Percentiles rank a stretch among this genome's conserved stretches.
These are phyloP conservation scores for Globisporangium apiculatum DNA, from an alignment of 352 stramenopile genomes.

Conservation along the genomic window DNA sequence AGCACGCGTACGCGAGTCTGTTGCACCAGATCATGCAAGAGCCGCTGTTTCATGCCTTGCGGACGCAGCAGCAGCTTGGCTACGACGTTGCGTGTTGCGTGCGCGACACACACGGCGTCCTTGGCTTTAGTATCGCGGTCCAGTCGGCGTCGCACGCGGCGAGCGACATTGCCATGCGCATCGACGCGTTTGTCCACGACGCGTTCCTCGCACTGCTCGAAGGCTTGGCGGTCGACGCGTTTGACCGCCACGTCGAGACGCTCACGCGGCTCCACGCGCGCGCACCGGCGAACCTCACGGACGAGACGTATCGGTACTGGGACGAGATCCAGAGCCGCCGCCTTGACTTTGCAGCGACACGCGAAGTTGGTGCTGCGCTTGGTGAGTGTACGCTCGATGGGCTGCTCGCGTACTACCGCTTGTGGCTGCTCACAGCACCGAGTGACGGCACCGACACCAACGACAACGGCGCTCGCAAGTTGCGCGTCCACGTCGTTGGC, in stretches of 20 bases:
- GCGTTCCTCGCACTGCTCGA: constrained; percentile 30
- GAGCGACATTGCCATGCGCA: constrained; percentile 43
- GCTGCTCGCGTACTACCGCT: constrained; percentile 35
- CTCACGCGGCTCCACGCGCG: constrained; percentile 36
- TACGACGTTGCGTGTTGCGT: constrained; percentile 77
- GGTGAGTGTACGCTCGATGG: constrained; percentile 29
- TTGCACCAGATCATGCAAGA: constrained; percentile 75
- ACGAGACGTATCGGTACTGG: constrained; percentile 66
- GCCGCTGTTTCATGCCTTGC: constrained; percentile 75
- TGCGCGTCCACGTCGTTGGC: constrained; percentile 71
- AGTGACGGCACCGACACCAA: constrained; percentile 1
- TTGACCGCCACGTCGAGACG: constrained; percentile 42
- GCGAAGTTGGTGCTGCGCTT: constrained; percentile 33
- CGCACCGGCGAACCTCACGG: constrained; percentile 40
- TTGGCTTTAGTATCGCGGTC: constrained; percentile 63
- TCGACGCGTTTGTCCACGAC: constrained; percentile 55
- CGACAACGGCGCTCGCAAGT: constrained; percentile 26
- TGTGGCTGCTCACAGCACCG: constrained; percentile 33
- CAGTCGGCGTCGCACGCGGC: constrained; percentile 61
- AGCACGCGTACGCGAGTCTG: constrained; percentile 60
- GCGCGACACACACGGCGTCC: constrained; percentile 65
- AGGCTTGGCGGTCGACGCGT: constrained; percentile 17
- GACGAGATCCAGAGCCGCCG: constrained; percentile 60
- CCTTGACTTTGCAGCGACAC: constrained; percentile 55
- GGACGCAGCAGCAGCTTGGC: constrained; percentile 76